Base-by-base conservation (phyloP, 805 yeast species). In the Candida easanensis region DNA sequence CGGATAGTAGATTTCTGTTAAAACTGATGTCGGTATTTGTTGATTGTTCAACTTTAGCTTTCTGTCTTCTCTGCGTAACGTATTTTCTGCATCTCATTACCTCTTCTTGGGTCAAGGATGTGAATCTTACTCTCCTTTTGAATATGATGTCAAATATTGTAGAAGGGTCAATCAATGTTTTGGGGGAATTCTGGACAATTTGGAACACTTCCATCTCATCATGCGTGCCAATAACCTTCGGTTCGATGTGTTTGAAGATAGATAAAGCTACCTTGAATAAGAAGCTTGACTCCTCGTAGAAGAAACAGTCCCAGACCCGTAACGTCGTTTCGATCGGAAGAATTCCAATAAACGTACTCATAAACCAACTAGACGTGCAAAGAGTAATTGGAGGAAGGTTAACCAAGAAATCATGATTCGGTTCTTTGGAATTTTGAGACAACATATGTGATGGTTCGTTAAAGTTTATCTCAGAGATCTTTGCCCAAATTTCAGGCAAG, bases 341-440 rank as follows among this genome's bases (percentile, higher is more conserved):
- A 1, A 84, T 80, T 0, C 96, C 96, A 27, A 93, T 88, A 64
- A 86, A 93, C n/a, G 88, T 77, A 55, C 97, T 86, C 98, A 93
- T 91, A 60, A 93, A 93, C 99, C 99, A 93, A 42, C 96, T 82
- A 0, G 97, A 91, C 1, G 98, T 93, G 52, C 95, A 93, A 36
- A 93, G 71, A 1, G 97, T 86, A 4, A 93, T 76, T 2, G 97
- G 96, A 1, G 99, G 98, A 34, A 90, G 66, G 52, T 84, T 82
- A 14, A 79, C 73, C 25, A 91, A 71, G 47, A 87, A 81, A 56
- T 75, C 71, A 35, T 69, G 57, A 23, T 52, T 66, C 15, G 57
- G 23, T 51, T 60, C 9, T 4, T 41, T 36, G 11, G n/a, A 36
- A n/a, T 26, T 31, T 36, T 38, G 17, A 31, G 72, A 5, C 9